Evolutionary conservation across 306 rosid genomes (phyloP).

Genomic region (Citrullus colocynthis): DNA sequence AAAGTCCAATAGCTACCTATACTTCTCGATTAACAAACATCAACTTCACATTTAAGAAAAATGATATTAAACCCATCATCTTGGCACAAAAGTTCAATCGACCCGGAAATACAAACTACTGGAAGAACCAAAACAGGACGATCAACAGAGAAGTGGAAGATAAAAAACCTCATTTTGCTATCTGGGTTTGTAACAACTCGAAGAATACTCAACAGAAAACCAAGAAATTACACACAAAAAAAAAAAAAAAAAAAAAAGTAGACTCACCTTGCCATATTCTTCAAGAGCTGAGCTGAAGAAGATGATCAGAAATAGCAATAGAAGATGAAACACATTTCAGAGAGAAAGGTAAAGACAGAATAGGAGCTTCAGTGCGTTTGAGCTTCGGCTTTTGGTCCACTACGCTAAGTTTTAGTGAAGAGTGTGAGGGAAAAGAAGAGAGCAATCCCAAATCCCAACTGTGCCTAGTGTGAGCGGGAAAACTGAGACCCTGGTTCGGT

Average conservation of each 20-base stretch:
- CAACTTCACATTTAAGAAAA: not conserved
- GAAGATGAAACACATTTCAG: not conserved
- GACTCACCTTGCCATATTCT: not conserved
- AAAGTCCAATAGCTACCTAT: not conserved
- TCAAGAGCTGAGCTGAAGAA: not conserved
- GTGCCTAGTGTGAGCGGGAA: slow-evolving; percentile 56
- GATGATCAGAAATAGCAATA: not conserved
- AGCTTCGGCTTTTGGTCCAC: slow-evolving; percentile 15
- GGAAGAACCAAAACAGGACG: not conserved
- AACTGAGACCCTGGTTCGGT: slow-evolving; percentile 7
- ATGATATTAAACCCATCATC: not conserved
- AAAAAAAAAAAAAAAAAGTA: not conserved
- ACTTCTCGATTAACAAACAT: not conserved
- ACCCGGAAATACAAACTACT: not conserved
- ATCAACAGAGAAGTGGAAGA: not conserved
- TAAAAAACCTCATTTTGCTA: not conserved
- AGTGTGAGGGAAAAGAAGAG: not conserved
- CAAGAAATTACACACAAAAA: not conserved
- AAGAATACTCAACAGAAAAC: not conserved
- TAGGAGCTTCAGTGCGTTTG: slow-evolving; percentile 4
- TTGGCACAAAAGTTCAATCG: not conserved
- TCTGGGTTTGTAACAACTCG: not conserved
- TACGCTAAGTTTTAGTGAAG: slow-evolving; percentile 10
- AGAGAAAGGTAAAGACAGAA: not conserved
- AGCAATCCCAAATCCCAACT: not conserved